A percentile compares a stretch with the other conserved stretches of the same genome.
Evolutionary conservation across 345 rosid genomes (phyloP).

Genomic region (Eutrema japonicum): DNA sequence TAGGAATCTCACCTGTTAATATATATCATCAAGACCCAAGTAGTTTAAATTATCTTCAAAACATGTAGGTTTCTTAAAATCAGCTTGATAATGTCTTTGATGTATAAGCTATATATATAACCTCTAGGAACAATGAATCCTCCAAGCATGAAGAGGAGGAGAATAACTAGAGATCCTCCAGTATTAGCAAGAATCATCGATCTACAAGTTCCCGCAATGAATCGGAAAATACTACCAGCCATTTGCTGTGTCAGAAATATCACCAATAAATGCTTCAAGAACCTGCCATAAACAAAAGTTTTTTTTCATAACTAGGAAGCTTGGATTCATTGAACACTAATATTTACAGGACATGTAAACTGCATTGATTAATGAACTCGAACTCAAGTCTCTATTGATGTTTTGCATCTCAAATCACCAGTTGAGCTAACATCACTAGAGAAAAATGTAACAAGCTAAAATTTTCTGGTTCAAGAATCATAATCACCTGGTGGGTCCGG

Average conservation of each 20-base stretch:
- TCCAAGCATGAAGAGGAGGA: slow-evolving; percentile 79
- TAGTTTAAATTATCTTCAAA: not conserved
- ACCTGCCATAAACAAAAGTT: slow-evolving; percentile 50
- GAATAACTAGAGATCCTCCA: slow-evolving; percentile 71
- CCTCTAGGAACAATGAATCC: slow-evolving; percentile 83
- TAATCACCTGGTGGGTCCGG: slow-evolving; percentile 69
- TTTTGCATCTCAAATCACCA: not conserved
- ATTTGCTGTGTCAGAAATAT: slow-evolving; percentile 78
- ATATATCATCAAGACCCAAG: slow-evolving; percentile 1
- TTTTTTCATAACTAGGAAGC: not conserved
- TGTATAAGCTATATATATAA: slow-evolving; percentile 28
- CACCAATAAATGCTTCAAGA: slow-evolving; percentile 74
- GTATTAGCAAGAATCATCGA: slow-evolving; percentile 83
- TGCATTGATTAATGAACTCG: not conserved
- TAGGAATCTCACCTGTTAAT: slow-evolving; percentile 65
- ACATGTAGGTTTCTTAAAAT: not conserved
- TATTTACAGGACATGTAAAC: not conserved
- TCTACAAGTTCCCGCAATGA: slow-evolving; percentile 72
- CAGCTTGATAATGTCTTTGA: not conserved
- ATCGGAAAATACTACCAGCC: slow-evolving; percentile 77
- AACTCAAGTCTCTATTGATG: slow-evolving; percentile 3
- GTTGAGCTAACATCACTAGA: not conserved
- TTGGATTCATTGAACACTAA: not conserved
- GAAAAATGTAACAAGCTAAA: not conserved
- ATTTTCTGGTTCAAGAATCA: not conserved